Conservation (phyloP, 495 filamentous ascomycete species). For the Hyaloscypha bicolor region DNA sequence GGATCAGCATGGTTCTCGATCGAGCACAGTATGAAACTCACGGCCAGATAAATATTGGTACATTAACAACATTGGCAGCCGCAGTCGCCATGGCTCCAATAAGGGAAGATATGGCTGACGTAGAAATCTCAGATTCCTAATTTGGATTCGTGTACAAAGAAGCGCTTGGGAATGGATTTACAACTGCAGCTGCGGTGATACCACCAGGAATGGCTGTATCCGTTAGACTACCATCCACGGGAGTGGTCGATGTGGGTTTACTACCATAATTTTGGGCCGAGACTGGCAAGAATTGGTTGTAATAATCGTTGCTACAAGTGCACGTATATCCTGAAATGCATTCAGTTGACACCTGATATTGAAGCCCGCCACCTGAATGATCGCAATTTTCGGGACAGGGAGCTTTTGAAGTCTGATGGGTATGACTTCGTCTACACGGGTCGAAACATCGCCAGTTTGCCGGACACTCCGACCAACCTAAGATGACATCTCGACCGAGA, state of each 20-base stretch:
- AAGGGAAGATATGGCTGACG: constrained; percentile 51
- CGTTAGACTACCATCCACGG: constrained; percentile 10
- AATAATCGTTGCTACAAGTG: constrained; percentile 11
- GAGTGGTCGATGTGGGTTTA: constrained; percentile 20
- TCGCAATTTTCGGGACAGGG: background rate
- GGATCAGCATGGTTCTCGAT: background rate
- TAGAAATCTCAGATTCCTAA: constrained; percentile 56
- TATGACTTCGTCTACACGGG: background rate
- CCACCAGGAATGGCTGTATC: constrained; percentile 27
- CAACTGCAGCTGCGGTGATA: constrained; percentile 33
- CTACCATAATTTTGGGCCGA: constrained; percentile 19
- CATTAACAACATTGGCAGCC: constrained; percentile 50
- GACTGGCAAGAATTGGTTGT: no score
- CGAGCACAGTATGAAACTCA: constrained; percentile 37
- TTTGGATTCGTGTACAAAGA: constrained; percentile 55
- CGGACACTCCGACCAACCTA: constrained; percentile 11
- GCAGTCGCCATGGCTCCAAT: constrained; percentile 39
- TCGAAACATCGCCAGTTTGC: constrained; percentile 12
- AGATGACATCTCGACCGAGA: constrained; percentile 9
- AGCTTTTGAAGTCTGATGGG: background rate
- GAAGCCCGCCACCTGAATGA: background rate
- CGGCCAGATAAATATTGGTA: constrained; percentile 65
- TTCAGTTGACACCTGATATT: background rate
- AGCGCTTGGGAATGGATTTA: constrained; percentile 52
- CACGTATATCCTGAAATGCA: constrained; percentile 16